phyloP scores from a whole-genome alignment of 2,329 filamentous ascomycete species.

The Aureobasidium subglaciale region DNA sequence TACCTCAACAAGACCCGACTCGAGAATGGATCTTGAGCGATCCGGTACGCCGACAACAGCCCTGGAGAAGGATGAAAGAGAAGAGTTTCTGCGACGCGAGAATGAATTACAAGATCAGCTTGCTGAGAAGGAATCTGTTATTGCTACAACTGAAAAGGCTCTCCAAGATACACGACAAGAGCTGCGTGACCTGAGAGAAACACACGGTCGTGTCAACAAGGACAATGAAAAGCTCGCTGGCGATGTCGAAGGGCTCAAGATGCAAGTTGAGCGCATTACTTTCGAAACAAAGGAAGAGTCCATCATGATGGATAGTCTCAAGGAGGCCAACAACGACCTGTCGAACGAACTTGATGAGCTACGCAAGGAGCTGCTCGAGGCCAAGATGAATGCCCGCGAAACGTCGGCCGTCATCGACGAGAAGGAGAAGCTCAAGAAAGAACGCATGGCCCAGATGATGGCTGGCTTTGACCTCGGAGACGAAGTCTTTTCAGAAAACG shows the following conservation, averaged over 20 bases:
- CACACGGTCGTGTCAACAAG: constrained; percentile 72
- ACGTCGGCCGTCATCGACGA: constrained; percentile 83
- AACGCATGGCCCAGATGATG: constrained; percentile 99
- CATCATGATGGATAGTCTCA: constrained; percentile 96
- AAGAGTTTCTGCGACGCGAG: constrained; percentile 89
- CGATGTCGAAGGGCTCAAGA: constrained; percentile 87
- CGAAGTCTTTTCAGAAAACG: constrained; percentile 90
- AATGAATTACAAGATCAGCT: constrained; percentile 97
- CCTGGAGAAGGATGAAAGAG: constrained; percentile 91
- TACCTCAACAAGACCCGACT: constrained; percentile 51
- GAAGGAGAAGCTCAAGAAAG: constrained; percentile 97
- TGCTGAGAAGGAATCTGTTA: constrained; percentile 80
- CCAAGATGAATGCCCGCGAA: constrained; percentile 94
- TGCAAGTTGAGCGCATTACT: constrained; percentile 90
- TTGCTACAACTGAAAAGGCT: constrained; percentile 70
- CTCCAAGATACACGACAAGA: constrained; percentile 82
- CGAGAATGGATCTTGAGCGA: constrained; percentile 63
- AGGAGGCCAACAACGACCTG: constrained; percentile 90
- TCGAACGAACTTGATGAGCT: constrained; percentile 88
- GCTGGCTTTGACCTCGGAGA: constrained; percentile 91
- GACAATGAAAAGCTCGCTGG: constrained; percentile 81
- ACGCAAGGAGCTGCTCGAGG: constrained; percentile 91
- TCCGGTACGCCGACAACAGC: constrained; percentile 80
- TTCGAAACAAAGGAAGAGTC: constrained; percentile 96
- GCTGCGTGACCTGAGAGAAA: constrained; percentile 75